Base-by-base conservation (phyloP, 495 filamentous ascomycete genomes). In the Tuber borchii region DNA sequence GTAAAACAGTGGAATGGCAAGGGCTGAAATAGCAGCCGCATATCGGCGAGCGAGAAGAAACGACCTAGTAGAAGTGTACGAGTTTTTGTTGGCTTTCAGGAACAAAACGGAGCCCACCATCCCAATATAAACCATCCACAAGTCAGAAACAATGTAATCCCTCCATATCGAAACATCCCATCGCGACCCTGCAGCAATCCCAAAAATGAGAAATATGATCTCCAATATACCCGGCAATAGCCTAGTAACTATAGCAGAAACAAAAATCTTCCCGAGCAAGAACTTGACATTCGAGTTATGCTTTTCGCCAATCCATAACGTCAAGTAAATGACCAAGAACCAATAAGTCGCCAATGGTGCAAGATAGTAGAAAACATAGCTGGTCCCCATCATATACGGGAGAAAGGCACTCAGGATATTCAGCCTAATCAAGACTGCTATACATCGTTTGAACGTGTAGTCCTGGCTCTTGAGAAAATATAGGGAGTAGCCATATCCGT, bases 301-400 rank as follows among this genome's bases (percentile, higher is more conserved):
- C 37, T 77, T 65, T n/a, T 77, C 78, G 31, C 84, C 80, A 72
- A 84, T 73, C 39, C 81, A 78, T 75, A 91, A 83, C 26, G 87
- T 89, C 42, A 82, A 43, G 77, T 86, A 90, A 44, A 88, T 80
- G 26, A 90, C 84, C 26, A 89, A 77, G 81, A 88, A 91, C 87
- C 88, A 91, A 81, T 89, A 90, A 77, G 85, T 87, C 46, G 86
- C 83, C n/a, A 89, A 83, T 16, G 89, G 86, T 1, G 87, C 85
- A 79, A 90, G 90, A 82, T 90, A 89, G 81, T 91, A 91, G 68
- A 86, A 87, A 20, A 84, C 69, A 80, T 90, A 91, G 70, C 85
- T 82, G 14, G 88, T 90, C 39, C 79, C 75, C 88, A 91, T 89
- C 76, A 88, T 83, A 72, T 87, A 91, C 2, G 89, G 85, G 34